These are phyloP conservation scores for Salix purpurea DNA, from an alignment of 345 rosid species.

Conservation along the genomic window DNA sequence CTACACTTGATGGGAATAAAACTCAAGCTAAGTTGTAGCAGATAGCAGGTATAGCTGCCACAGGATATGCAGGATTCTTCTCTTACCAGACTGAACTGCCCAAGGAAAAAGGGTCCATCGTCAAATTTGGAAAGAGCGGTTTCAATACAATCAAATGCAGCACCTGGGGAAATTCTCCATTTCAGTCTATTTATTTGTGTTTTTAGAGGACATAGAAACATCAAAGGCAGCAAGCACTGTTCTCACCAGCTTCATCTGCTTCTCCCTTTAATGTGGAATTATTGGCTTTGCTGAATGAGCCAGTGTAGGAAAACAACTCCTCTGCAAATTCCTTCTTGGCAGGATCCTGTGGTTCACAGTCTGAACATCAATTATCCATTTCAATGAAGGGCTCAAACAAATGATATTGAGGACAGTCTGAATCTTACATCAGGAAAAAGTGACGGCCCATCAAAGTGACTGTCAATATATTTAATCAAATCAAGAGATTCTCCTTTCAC, in stretches of 20 bases:
- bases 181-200: not conserved
- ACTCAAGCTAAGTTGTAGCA: not conserved
- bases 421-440: constrained; percentile 23
- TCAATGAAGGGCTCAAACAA: not conserved
- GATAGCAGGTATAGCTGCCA: not conserved
- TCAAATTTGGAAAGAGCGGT: constrained; percentile 26
- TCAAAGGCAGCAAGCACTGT: not conserved
- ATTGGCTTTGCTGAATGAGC: constrained; percentile 8
- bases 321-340: constrained; percentile 30
- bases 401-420: not conserved
- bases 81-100: constrained; percentile 33
- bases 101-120: constrained; percentile 35
- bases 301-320: constrained; percentile 19
- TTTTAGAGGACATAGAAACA: not conserved
- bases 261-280: constrained; percentile 18
- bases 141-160: constrained; percentile 31
- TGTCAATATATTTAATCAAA: constrained; percentile 29
- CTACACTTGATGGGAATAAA: not conserved
- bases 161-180: constrained; percentile 3
- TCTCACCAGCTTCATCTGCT: constrained; percentile 23
- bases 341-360: constrained; percentile 20
- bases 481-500: constrained; percentile 34
- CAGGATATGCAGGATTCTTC: not conserved
- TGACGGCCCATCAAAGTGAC: constrained; percentile 30
- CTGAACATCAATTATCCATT: not conserved